Conservation (phyloP, 2,329 filamentous ascomycete genomes). For the Sphaerulina populicola region DNA sequence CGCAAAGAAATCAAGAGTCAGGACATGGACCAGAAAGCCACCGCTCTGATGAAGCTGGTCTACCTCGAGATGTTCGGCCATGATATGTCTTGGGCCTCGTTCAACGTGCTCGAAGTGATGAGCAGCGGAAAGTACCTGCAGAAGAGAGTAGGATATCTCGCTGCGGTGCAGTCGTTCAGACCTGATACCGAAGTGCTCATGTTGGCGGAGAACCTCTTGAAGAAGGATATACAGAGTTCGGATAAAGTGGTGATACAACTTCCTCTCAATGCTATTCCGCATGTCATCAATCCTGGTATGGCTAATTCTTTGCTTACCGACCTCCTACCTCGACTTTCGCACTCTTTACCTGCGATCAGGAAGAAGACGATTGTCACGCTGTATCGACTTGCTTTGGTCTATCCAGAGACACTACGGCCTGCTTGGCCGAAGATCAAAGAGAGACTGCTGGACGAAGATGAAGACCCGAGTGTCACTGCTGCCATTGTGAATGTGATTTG, state of each 20-base stretch:
- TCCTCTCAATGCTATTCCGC: constrained; percentile 81
- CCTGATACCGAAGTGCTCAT: constrained; percentile 95
- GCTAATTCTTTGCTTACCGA: constrained; percentile 84
- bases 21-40: constrained; percentile 97
- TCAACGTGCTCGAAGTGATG: constrained; percentile 98
- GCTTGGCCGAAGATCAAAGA: constrained; percentile 99
- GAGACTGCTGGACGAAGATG: constrained; percentile 75
- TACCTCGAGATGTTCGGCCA: constrained; percentile 99
- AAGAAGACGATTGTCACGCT: constrained; percentile 96
- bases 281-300: constrained; percentile 86
- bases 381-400: constrained; percentile 89
- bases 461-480: constrained; percentile 87
- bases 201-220: constrained; percentile 91
- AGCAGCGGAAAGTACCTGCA: constrained; percentile 89
- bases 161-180: constrained; percentile 90
- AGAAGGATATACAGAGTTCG: constrained; percentile 78
- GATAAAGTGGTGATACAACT: constrained; percentile 70
- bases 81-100: constrained; percentile 99
- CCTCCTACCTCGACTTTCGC: constrained; percentile 73
- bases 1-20: constrained; percentile 82
- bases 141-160: constrained; percentile 90
- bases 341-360: constrained; percentile 74
- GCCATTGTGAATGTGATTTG: constrained; percentile 96
- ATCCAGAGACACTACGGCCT: constrained; percentile 82
- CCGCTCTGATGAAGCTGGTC: constrained; percentile 85